phyloP scores from a whole-genome alignment of 306 rosid species.

The Castanea mollissima region DNA sequence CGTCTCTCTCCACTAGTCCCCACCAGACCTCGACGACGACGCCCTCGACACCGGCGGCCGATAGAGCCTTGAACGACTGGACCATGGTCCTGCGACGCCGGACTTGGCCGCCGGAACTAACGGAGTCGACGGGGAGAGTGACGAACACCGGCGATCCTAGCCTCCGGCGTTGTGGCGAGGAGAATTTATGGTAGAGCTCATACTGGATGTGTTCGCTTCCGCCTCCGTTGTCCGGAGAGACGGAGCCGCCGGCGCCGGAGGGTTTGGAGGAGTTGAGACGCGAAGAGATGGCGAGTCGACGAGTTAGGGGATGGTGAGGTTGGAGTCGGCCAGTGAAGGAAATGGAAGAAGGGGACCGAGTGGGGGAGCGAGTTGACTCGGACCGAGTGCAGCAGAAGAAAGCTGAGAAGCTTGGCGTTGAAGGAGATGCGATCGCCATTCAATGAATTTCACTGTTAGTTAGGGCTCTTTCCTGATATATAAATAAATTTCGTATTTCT shows the following conservation, averaged over 20 bases:
- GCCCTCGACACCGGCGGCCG: conserved; percentile 76
- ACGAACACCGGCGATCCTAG: conserved; percentile 67
- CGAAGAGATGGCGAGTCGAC: conserved; percentile 32
- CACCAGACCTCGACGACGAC: conserved; percentile 91
- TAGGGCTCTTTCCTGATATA: conserved; percentile 29
- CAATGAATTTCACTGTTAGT: not conserved
- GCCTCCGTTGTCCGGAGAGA: conserved; percentile 57
- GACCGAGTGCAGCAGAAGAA: conserved; percentile 47
- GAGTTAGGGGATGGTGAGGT: conserved; percentile 28
- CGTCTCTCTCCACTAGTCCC: conserved; percentile 81
- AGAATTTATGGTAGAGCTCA: conserved; percentile 63
- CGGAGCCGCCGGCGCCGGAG: conserved; percentile 55
- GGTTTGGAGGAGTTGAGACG: conserved; percentile 61
- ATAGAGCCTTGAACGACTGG: conserved; percentile 60
- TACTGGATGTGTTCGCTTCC: conserved; percentile 43
- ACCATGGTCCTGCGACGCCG: conserved; percentile 45
- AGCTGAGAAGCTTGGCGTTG: conserved; percentile 50
- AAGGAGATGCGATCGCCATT: conserved; percentile 68
- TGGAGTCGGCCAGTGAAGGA: conserved; percentile 30
- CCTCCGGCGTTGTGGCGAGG: conserved; percentile 45
- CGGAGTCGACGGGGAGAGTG: conserved; percentile 55
- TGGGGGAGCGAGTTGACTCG: conserved; percentile 20
- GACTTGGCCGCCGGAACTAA: conserved; percentile 33
- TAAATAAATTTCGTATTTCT: no score
- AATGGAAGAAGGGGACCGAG: conserved; percentile 48